phyloP scores from a whole-genome alignment of 1,139 yeast species.

The Pichia sp. region DNA sequence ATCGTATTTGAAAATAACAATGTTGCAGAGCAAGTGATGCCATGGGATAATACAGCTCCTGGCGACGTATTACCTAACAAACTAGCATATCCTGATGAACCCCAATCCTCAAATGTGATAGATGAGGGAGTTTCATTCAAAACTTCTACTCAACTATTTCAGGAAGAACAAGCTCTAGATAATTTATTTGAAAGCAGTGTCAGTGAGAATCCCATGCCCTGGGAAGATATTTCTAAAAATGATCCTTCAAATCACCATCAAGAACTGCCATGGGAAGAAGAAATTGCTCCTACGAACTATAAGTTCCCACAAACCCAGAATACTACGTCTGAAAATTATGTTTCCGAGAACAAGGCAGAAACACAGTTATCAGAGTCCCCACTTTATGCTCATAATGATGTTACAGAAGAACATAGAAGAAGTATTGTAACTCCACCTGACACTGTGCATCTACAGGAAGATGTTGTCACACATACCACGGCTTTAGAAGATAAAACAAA shows the following conservation, averaged over 20 bases:
- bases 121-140: not conserved
- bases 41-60: conserved; percentile 7
- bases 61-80: not conserved
- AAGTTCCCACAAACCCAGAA: too few species aligned
- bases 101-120: not conserved
- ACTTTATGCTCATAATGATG: too few species aligned
- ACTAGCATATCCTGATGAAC: not conserved
- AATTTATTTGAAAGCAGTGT: too few species aligned
- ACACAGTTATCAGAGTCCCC: not conserved
- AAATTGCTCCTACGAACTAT: not conserved
- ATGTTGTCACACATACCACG: too few species aligned
- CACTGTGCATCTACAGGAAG: too few species aligned
- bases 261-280: conserved; percentile 11
- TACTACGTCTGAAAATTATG: not conserved
- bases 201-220: too few species aligned
- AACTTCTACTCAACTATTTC: too few species aligned
- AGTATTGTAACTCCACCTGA: too few species aligned
- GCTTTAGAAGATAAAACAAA: too few species aligned
- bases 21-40: not conserved
- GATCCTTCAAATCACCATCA: not conserved
- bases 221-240: too few species aligned
- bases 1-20: not conserved
- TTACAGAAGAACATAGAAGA: too few species aligned
- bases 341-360: not conserved
- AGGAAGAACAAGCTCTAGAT: too few species aligned